Percentiles rank a stretch among this genome's conserved stretches.
phyloP scores from a whole-genome alignment of 192 early-diverging fungal species.

The Lobosporangium transversale region DNA sequence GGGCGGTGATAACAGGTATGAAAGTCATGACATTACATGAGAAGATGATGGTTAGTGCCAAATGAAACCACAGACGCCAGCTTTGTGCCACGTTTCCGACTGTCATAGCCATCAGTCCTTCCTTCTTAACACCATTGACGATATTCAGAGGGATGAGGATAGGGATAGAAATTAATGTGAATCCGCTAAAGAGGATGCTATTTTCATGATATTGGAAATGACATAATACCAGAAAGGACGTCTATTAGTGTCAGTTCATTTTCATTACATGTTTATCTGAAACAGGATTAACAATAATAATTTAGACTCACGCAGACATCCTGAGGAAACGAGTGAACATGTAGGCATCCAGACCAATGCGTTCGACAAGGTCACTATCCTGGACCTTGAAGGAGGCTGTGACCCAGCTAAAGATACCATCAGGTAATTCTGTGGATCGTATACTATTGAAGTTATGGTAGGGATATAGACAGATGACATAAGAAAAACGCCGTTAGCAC shows the following conservation, averaged over 20 bases:
- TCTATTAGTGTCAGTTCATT: not conserved
- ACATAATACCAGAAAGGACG: not conserved
- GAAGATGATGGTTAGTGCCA: slow-evolving; percentile 64
- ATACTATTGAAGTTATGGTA: slow-evolving; percentile 46
- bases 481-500: not conserved
- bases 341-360: slow-evolving; percentile 79
- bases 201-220: not conserved
- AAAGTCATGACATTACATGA: no score
- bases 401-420: slow-evolving; percentile 70
- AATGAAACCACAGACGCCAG: slow-evolving; percentile 77
- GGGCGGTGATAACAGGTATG: no score
- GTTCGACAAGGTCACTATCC: slow-evolving; percentile 63
- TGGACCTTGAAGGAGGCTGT: slow-evolving; percentile 55
- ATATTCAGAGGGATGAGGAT: slow-evolving; percentile 82
- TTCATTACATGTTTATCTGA: no score
- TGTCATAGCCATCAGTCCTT: slow-evolving; percentile 71
- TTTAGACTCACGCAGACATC: slow-evolving; percentile 55
- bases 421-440: slow-evolving; percentile 61
- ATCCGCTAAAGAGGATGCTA: slow-evolving; percentile 68
- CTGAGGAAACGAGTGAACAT: slow-evolving; percentile 80
- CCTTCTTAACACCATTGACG: slow-evolving; percentile 47
- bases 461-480: slow-evolving; percentile 1
- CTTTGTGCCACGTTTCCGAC: slow-evolving; percentile 74
- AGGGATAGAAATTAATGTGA: slow-evolving; percentile 64
- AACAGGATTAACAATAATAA: no score